Percentiles rank a stretch among this genome's conserved stretches.
Evolutionary conservation across 148 eudicot species (phyloP).

Genomic region (Salicornia ramosissima): DNA sequence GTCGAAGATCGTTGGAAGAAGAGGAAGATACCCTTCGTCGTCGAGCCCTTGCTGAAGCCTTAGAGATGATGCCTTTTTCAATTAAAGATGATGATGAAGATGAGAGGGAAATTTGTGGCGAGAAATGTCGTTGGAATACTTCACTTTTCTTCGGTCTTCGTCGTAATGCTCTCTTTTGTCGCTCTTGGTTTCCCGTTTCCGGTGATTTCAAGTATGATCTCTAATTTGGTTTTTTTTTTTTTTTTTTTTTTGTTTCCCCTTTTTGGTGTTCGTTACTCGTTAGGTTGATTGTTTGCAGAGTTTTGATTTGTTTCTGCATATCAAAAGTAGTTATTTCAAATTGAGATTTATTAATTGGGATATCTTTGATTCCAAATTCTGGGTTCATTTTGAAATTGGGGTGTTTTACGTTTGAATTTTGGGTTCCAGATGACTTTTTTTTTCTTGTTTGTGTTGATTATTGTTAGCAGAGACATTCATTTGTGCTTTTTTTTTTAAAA

Average conservation of each 20-base stretch:
- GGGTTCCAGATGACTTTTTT: no score
- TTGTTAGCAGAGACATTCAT: no score
- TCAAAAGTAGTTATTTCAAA: no score
- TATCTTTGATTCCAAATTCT: no score
- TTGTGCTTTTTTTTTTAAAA: no score
- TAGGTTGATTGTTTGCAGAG: no score
- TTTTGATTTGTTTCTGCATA: no score
- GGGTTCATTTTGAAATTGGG: no score
- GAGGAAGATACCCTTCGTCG: slow-evolving; percentile 78
- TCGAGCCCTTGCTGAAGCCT: slow-evolving; percentile 63
- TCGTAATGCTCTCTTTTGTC: slow-evolving; percentile 64
- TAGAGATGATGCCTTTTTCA: slow-evolving; percentile 34
- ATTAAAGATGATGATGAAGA: slow-evolving; percentile 9
- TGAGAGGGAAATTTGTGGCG: slow-evolving; percentile 16
- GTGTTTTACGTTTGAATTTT: no score
- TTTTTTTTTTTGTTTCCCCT: neutral
- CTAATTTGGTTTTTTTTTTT: neutral
- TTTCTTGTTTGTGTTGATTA: no score
- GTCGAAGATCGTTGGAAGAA: slow-evolving; percentile 33
- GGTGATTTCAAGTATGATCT: slow-evolving; percentile 43
- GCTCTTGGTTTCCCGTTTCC: slow-evolving; percentile 62
- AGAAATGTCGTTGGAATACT: slow-evolving; percentile 34
- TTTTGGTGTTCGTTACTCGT: no score
- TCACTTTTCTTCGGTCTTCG: slow-evolving; percentile 47
- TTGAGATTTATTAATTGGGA: no score